Conservation (phyloP, 371 early-diverging fungal genomes). For the Chytridium lagenaria region DNA sequence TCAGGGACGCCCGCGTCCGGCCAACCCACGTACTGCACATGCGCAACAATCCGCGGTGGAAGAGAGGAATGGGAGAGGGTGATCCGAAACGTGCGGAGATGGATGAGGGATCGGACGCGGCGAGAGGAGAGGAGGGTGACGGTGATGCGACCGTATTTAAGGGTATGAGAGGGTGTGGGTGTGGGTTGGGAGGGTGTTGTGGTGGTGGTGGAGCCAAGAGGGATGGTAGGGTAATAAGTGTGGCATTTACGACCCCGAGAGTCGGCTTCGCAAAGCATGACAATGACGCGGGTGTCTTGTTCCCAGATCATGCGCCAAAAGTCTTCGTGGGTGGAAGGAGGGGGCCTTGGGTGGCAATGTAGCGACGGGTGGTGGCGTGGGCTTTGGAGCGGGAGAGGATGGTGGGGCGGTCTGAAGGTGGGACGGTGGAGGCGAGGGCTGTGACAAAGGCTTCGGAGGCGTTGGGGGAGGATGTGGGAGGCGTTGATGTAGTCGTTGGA, state of each 20-base stretch:
- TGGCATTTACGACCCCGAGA: conserved; percentile 67
- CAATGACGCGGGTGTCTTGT: conserved; percentile 71
- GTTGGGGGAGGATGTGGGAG: conserved; percentile 31
- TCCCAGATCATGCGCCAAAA: conserved; percentile 91
- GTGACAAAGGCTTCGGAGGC: neutral
- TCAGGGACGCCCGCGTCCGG: conserved; percentile 67
- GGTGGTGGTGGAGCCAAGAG: neutral
- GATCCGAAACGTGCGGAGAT: neutral
- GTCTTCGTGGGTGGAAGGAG: conserved; percentile 77
- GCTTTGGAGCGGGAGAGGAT: neutral
- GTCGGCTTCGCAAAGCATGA: conserved; percentile 86
- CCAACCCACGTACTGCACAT: conserved; percentile 87
- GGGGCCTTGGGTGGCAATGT: conserved; percentile 90
- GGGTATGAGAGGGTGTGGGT: no score
- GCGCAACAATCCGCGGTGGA: conserved; percentile 57
- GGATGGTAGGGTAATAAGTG: conserved; percentile 69
- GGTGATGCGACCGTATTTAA: neutral
- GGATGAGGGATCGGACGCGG: neutral
- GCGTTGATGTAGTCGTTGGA: conserved; percentile 39
- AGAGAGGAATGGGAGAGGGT: conserved; percentile 17
- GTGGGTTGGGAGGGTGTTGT: no score
- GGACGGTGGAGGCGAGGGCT: neutral
- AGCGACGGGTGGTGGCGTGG: conserved; percentile 40
- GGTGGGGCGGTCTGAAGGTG: no score
- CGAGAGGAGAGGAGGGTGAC: neutral